Conservation (phyloP, 495 filamentous ascomycete genomes). For the Lasiosphaeria miniovina region DNA sequence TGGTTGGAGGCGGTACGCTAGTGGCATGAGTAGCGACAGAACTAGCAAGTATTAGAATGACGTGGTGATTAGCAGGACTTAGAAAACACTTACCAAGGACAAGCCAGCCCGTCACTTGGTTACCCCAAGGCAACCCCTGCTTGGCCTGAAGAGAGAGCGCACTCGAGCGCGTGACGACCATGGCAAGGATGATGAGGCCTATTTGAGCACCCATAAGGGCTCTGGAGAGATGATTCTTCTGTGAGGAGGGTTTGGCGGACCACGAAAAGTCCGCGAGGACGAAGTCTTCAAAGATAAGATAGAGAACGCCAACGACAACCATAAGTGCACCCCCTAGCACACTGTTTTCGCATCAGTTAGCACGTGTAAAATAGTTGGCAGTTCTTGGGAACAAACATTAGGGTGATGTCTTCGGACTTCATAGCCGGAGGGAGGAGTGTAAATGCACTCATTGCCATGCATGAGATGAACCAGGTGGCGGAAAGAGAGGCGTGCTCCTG, state of each 20-base stretch:
- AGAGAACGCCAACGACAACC: slow-evolving; percentile 72
- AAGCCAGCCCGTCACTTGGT: slow-evolving; percentile 83
- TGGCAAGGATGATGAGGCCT: slow-evolving; percentile 79
- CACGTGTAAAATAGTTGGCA: not conserved
- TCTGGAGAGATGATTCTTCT: slow-evolving; percentile 33
- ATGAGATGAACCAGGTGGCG: slow-evolving; percentile 71
- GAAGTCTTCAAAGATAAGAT: slow-evolving; percentile 76
- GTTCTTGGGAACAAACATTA: slow-evolving; percentile 61
- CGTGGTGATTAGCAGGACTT: no score
- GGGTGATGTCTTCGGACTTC: slow-evolving; percentile 72
- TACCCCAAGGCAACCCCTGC: slow-evolving; percentile 82
- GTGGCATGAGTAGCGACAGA: slow-evolving; percentile 72
- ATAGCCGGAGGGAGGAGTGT: slow-evolving; percentile 76
- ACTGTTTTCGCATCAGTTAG: slow-evolving; percentile 47
- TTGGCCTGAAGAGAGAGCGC: slow-evolving; percentile 79
- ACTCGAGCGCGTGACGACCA: slow-evolving; percentile 83
- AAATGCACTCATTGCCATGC: slow-evolving; percentile 82
- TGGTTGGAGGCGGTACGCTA: slow-evolving; percentile 75
- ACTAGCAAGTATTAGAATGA: slow-evolving; percentile 44
- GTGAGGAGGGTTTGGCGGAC: slow-evolving; percentile 23
- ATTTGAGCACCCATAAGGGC: slow-evolving; percentile 50
- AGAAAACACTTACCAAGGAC: slow-evolving; percentile 63
- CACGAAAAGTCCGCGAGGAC: slow-evolving; percentile 51
- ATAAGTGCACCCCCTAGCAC: slow-evolving; percentile 75
- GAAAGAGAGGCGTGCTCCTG: slow-evolving; percentile 58